Evolutionary conservation across 192 early-diverging fungal genomes (phyloP).

Genomic region (Coemansia sp.): DNA sequence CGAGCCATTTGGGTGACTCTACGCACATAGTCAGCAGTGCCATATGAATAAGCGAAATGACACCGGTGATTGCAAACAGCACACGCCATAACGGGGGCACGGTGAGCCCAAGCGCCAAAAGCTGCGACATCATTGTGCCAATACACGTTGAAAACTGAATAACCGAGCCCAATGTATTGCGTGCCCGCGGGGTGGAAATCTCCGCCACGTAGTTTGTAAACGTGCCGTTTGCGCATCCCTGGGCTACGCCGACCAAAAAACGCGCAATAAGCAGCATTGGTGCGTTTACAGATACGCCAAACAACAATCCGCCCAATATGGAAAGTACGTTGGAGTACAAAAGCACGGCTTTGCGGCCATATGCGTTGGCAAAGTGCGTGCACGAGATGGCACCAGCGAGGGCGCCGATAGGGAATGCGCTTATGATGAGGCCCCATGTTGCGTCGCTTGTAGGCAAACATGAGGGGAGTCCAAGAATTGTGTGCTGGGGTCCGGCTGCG

Average conservation of each 20-base stretch:
- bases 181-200: conserved; percentile 64
- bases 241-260: conserved; percentile 63
- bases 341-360: conserved; percentile 63
- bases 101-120: conserved; percentile 59
- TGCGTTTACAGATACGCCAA: conserved; percentile 57
- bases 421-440: conserved; percentile 57
- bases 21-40: conserved; percentile 61
- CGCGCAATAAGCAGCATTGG: conserved; percentile 66
- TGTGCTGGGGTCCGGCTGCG: conserved; percentile 13
- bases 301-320: conserved; percentile 58
- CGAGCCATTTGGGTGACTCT: conserved; percentile 73
- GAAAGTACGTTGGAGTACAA: conserved; percentile 66
- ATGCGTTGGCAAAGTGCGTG: conserved; percentile 54
- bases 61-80: conserved; percentile 58
- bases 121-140: conserved; percentile 68
- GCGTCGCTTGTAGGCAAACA: conserved; percentile 35
- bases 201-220: conserved; percentile 72
- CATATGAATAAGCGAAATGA: conserved; percentile 55
- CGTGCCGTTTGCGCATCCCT: conserved; percentile 60
- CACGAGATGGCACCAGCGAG: conserved; percentile 63
- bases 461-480: conserved; percentile 22
- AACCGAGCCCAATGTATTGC: conserved; percentile 66
- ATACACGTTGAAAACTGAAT: conserved; percentile 71
- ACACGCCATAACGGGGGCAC: conserved; percentile 67
- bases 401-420: conserved; percentile 61